Evolutionary conservation across 225 moss, liverwort and hornwort genomes (phyloP).

Genomic region (Rhytidiadelphus loreus): DNA sequence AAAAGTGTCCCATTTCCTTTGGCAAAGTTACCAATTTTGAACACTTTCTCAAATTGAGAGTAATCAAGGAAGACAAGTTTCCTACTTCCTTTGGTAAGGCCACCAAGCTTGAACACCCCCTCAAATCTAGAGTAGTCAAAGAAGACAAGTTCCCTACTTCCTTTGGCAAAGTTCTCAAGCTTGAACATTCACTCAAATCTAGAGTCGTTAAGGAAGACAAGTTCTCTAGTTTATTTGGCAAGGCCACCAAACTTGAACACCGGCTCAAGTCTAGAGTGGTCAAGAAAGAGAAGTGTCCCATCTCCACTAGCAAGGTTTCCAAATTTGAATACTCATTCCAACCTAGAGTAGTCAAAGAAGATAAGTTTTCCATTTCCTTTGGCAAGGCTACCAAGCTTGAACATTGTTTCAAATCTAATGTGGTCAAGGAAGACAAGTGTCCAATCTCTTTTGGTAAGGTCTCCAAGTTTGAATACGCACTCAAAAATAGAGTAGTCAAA

Average conservation of each 20-base stretch:
- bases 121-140: fast-evolving
- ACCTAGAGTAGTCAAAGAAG: too few species aligned
- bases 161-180: too few species aligned
- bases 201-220: too few species aligned
- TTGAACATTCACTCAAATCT: too few species aligned
- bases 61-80: fast-evolving
- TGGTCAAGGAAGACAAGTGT: not conserved
- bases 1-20: not conserved
- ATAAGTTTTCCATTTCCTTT: too few species aligned
- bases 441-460: not conserved
- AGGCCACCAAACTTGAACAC: not conserved
- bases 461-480: fast-evolving
- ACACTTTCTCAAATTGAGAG: not conserved
- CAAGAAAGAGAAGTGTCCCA: not conserved
- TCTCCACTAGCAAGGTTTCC: fast-evolving
- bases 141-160: too few species aligned
- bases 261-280: not conserved
- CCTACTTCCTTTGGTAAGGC: fast-evolving
- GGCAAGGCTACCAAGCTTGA: too few species aligned
- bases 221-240: fast-evolving
- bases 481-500: not conserved
- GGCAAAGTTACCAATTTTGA: not conserved
- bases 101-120: fast-evolving
- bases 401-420: fast-evolving
- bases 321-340: too few species aligned